Conservation (phyloP, 345 rosid species). For the Hibiscus tridactylites region DNA sequence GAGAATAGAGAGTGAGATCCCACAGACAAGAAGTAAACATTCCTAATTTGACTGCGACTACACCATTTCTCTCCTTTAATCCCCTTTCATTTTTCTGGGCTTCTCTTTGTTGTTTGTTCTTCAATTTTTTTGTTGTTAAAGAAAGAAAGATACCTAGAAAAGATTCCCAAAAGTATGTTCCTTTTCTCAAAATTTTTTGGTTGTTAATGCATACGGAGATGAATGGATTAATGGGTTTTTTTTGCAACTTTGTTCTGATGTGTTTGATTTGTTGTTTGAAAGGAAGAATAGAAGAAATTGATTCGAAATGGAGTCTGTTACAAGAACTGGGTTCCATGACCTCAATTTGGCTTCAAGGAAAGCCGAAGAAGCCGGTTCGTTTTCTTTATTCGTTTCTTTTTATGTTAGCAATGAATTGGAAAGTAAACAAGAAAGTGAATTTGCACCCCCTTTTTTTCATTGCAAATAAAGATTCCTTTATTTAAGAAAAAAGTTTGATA, state of each 20-base stretch:
- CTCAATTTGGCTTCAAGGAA: slow-evolving; percentile 72
- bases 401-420: not conserved
- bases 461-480: not conserved
- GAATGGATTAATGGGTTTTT: not conserved
- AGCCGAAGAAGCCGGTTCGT: slow-evolving; percentile 84
- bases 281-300: slow-evolving; percentile 8
- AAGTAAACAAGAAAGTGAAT: not conserved
- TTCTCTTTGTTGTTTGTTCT: not conserved
- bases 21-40: not conserved
- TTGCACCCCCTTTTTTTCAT: not conserved
- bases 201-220: slow-evolving; percentile 2
- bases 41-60: not conserved
- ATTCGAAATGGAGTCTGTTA: slow-evolving; percentile 35
- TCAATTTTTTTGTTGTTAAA: not conserved
- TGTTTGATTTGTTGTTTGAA: slow-evolving; percentile 4
- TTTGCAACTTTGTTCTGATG: not conserved
- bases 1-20: not conserved
- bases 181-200: not conserved
- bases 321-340: slow-evolving; percentile 49
- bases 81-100: not conserved
- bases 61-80: slow-evolving; percentile 3
- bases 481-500: not conserved
- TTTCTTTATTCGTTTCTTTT: not conserved
- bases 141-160: not conserved
- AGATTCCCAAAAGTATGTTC: not conserved